Percentiles rank a stretch among this genome's conserved stretches.
phyloP scores from a whole-genome alignment of 2,329 filamentous ascomycete species.

The Pyricularia sp. region DNA sequence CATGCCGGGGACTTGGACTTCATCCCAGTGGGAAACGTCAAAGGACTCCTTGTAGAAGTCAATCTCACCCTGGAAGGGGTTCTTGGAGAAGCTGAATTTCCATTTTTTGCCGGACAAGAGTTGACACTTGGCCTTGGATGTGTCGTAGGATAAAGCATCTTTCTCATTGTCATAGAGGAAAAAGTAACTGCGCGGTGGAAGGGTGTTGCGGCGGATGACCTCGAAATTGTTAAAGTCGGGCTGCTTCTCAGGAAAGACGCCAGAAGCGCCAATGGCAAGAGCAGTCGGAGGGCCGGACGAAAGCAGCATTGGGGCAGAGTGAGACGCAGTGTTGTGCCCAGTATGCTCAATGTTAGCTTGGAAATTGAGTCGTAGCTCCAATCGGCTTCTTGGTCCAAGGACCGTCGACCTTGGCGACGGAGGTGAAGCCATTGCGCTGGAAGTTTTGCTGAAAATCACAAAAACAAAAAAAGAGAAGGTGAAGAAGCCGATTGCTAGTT shows the following conservation, averaged over 20 bases:
- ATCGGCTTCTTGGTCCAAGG: neutral
- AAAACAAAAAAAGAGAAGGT: neutral
- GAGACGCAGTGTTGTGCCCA: neutral
- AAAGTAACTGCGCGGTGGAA: constrained; percentile 48
- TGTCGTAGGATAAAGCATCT: constrained; percentile 35
- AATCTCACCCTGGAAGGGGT: constrained; percentile 34
- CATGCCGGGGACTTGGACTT: constrained; percentile 55
- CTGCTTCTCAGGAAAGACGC: constrained; percentile 1
- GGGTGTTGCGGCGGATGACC: constrained; percentile 49
- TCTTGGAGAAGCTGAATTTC: constrained; percentile 39
- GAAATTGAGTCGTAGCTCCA: constrained; percentile 3
- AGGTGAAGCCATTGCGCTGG: neutral
- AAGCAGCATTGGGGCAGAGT: neutral
- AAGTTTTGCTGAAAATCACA: neutral
- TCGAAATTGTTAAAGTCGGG: constrained; percentile 55
- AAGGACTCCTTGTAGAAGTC: constrained; percentile 28
- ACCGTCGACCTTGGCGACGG: constrained; percentile 2
- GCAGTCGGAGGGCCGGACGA: neutral
- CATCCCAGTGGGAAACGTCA: constrained; percentile 31
- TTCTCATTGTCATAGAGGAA: constrained; percentile 38
- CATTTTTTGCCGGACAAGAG: constrained; percentile 21
- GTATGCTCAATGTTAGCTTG: neutral
- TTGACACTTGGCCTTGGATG: constrained; percentile 12
- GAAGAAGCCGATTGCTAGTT: neutral
- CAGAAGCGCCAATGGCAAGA: neutral